A percentile compares a stretch with the other conserved stretches of the same genome.
Conservation (phyloP, 2,329 filamentous ascomycete species). For the Arthrobotrys sinensis region DNA sequence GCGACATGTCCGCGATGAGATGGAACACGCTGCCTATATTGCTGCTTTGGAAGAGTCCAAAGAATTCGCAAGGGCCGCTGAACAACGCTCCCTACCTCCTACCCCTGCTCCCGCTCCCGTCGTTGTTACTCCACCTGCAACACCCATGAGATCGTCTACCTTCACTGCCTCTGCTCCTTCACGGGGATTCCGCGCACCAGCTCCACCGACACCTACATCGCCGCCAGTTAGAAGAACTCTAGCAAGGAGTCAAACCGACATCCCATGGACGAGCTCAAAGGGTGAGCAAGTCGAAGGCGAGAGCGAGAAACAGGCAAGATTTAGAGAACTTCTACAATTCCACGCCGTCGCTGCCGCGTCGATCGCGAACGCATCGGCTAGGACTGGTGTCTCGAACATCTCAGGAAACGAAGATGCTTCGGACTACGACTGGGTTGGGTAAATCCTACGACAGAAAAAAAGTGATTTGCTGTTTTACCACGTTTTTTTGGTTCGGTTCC, state of each 20-base stretch:
- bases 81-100: slow-evolving; percentile 18
- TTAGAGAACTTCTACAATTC: slow-evolving; percentile 58
- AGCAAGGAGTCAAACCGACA: slow-evolving; percentile 47
- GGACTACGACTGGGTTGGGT: slow-evolving; percentile 54
- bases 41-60: slow-evolving; percentile 57
- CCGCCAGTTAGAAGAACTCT: slow-evolving; percentile 14
- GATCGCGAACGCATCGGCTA: slow-evolving; percentile 54
- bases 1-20: slow-evolving; percentile 49
- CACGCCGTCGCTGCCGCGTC: slow-evolving; percentile 54
- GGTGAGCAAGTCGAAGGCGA: slow-evolving; percentile 45
- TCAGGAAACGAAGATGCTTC: slow-evolving; percentile 45
- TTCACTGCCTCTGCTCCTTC: slow-evolving; percentile 21
- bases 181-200: slow-evolving; percentile 9
- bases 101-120: slow-evolving; percentile 8
- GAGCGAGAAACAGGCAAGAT: slow-evolving; percentile 42
- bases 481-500: neutral
- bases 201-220: slow-evolving; percentile 28
- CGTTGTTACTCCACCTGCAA: slow-evolving; percentile 15
- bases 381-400: slow-evolving; percentile 53
- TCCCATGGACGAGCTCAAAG: slow-evolving; percentile 47
- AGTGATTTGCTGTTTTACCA: slow-evolving; percentile 1
- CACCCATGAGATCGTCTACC: slow-evolving; percentile 16
- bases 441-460: slow-evolving; percentile 27
- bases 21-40: slow-evolving; percentile 54
- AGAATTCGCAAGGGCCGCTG: slow-evolving; percentile 29